phyloP scores from a whole-genome alignment of 2,329 filamentous ascomycete species.

The Amauroascus verrucosus region DNA sequence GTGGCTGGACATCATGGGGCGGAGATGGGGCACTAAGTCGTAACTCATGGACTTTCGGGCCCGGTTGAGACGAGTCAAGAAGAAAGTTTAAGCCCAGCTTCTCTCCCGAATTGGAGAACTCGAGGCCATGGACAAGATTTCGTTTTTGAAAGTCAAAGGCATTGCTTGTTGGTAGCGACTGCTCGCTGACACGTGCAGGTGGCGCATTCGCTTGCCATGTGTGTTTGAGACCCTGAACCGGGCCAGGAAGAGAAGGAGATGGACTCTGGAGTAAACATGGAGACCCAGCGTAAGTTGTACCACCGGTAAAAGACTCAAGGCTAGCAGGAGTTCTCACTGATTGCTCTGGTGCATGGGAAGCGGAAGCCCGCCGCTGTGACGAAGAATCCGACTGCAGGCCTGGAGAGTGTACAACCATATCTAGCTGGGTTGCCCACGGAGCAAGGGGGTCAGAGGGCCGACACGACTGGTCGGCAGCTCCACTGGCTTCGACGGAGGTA shows the following conservation, averaged over 20 bases:
- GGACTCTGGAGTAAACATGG: constrained; percentile 36
- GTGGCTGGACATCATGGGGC: constrained; percentile 18
- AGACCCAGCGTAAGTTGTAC: constrained; percentile 19
- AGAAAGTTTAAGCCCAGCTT: constrained; percentile 64
- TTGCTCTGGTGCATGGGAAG: constrained; percentile 4
- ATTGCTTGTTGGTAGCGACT: constrained; percentile 11
- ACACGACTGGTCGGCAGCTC: neutral
- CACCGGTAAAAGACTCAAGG: constrained; percentile 8
- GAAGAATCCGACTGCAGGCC: constrained; percentile 11
- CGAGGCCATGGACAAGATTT: constrained; percentile 44
- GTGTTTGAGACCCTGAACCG: constrained; percentile 3
- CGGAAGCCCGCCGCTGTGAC: constrained; percentile 7
- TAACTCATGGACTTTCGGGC: constrained; percentile 43
- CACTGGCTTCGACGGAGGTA: neutral
- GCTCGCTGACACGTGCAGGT: neutral
- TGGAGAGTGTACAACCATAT: constrained; percentile 11
- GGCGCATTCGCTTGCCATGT: constrained; percentile 8
- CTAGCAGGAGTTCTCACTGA: constrained; percentile 12
- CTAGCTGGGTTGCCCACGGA: constrained; percentile 3
- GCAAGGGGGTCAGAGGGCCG: neutral
- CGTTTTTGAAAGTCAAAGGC: constrained; percentile 36
- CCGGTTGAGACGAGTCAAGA: constrained; percentile 48
- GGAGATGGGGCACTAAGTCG: constrained; percentile 22
- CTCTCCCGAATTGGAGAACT: constrained; percentile 50
- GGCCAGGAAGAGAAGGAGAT: constrained; percentile 23